A percentile compares a stretch with the other conserved stretches of the same genome.
Conservation (phyloP, 345 rosid species). For the Linum trigynum region DNA sequence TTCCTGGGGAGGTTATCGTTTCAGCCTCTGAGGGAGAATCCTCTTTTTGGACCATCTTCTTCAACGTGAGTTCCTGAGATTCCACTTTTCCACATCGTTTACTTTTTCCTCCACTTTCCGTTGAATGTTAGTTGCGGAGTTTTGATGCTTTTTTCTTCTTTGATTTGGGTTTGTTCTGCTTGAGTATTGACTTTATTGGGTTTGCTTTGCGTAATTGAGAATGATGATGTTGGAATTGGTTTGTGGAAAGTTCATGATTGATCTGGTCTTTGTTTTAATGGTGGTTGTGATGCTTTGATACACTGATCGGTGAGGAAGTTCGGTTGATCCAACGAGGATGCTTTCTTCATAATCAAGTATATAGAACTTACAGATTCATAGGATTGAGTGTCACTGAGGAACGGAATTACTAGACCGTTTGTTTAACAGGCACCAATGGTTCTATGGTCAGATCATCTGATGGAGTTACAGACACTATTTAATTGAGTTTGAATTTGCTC, state of each 20-base stretch:
- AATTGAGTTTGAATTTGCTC: neutral
- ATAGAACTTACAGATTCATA: neutral
- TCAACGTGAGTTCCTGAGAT: constrained; percentile 45
- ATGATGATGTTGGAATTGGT: neutral
- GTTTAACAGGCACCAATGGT: neutral
- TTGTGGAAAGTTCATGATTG: neutral
- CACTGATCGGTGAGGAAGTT: neutral
- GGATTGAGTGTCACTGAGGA: neutral
- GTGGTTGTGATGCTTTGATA: neutral
- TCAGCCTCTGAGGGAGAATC: constrained; percentile 80
- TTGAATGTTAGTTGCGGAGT: neutral
- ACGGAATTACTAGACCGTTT: neutral
- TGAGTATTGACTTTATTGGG: neutral
- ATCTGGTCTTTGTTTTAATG: neutral
- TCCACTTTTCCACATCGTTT: neutral
- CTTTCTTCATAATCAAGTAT: neutral
- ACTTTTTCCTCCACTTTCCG: neutral
- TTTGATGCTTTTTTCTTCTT: constrained; percentile 1
- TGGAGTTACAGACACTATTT: no score
- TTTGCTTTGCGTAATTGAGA: neutral
- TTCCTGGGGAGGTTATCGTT: constrained; percentile 76
- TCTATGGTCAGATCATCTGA: neutral
- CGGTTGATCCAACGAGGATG: neutral
- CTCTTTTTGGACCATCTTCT: constrained; percentile 92
- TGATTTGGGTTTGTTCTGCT: neutral